Evolutionary conservation across 176 grass and related monocot species (phyloP), one percentile per base, ranked within the genome.

Genomic region (Avena eriantha): DNA sequence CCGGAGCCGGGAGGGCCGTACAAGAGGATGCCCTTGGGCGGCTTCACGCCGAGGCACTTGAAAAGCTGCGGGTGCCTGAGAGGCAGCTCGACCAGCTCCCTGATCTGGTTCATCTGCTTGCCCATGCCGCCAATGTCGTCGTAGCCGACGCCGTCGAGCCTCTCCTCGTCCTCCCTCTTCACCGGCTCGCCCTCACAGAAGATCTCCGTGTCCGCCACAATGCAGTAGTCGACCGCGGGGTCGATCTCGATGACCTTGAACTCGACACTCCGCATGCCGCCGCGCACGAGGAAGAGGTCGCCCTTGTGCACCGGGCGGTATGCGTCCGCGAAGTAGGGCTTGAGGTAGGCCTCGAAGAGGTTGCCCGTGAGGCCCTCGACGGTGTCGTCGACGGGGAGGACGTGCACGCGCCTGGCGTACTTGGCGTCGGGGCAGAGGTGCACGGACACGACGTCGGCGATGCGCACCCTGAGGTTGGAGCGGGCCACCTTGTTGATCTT

Each of bases 371-470:
- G 35, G 19, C 90, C 90, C 82, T 95, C 90, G 29, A 92, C 57
- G 39, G 93, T 92, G 60, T 95, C 93, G 82, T 92, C 90, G 14
- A 92, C 24, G 4, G 90, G 93, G 36, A 95, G 76, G n/a, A 95
- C 53, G 67, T 95, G 90, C 36, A 95, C 80, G 10, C 82, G 81
- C 4, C 19, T 80, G 7, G 85, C 90, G 48, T 88, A 90, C 93
- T 58, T 80, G 22, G 57, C 88, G 78, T 87, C 83, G 50, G 61
- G 93, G 69, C 93, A 95, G 26, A 57, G 81, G 73, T 92, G 93
- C 23, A 95, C 90, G 17, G 93, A 88, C 14, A 95, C 88, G 4
- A 92, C 90, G 68, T 92, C 93, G 76, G 85, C 82, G 9, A 95
- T 90, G 77, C 85, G 88, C 24, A 95, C 87, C 24, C 93, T 85